Conservation (phyloP, 1,284 basidiomycete genomes). For the Coniferiporia weirii region DNA sequence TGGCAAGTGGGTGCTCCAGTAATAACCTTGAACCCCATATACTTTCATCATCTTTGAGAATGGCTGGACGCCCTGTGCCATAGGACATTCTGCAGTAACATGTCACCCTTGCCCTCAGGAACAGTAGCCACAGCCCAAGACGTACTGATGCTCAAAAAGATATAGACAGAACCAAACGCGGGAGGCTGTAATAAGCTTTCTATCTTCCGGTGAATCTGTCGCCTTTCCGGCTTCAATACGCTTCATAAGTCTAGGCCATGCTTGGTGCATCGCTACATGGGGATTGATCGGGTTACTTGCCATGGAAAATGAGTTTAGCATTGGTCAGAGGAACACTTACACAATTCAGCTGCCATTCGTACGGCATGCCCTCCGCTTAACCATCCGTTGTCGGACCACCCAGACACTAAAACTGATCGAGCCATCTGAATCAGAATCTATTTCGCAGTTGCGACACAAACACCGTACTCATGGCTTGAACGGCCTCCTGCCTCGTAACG, state of each 20-base stretch:
- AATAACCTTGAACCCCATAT: conserved; percentile 77
- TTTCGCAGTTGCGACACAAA: conserved; percentile 3
- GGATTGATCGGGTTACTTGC: neutral
- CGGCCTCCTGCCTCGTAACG: conserved; percentile 75
- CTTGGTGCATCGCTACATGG: conserved; percentile 74
- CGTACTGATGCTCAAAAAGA: conserved; percentile 88
- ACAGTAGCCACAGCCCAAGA: conserved; percentile 18
- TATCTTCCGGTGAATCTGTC: conserved; percentile 58
- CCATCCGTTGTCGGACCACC: conserved; percentile 92
- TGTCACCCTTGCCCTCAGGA: conserved; percentile 4
- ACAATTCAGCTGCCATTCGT: conserved; percentile 88
- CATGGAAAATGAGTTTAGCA: neutral
- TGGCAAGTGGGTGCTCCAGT: conserved; percentile 82
- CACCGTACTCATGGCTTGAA: conserved; percentile 85
- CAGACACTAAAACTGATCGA: conserved; percentile 70
- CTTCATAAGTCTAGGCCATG: conserved; percentile 77
- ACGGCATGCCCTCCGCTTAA: conserved; percentile 87
- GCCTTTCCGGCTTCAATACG: conserved; percentile 65
- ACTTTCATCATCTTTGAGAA: conserved; percentile 87
- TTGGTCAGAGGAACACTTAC: conserved; percentile 37
- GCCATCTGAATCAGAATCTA: conserved; percentile 15
- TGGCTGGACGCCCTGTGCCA: conserved; percentile 87
- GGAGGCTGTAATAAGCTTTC: conserved; percentile 71
- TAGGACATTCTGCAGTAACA: conserved; percentile 67
- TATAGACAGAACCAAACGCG: conserved; percentile 90